Percentiles rank a stretch among this genome's conserved stretches.
phyloP scores from a whole-genome alignment of 805 yeast genomes.

The Debaryomyces prosopidis region DNA sequence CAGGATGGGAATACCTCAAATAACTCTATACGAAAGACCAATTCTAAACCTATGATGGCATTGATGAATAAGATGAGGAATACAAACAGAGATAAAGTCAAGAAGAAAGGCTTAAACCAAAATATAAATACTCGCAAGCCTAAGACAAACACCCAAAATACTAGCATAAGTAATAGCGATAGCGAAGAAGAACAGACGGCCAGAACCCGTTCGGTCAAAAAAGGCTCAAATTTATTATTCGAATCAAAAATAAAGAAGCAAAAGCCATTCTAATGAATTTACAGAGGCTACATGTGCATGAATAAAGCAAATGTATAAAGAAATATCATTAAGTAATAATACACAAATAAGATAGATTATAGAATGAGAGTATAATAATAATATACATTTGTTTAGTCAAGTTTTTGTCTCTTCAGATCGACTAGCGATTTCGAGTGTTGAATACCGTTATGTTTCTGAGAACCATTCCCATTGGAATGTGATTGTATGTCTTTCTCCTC shows the following conservation, averaged over 20 bases:
- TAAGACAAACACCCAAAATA: no score
- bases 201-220: constrained; percentile 15
- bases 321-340: background rate
- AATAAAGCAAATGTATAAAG: background rate
- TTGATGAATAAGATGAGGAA: constrained; percentile 38
- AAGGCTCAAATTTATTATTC: constrained; percentile 13
- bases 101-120: constrained; percentile 11
- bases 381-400: no score
- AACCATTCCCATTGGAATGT: no score
- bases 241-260: constrained; percentile 10
- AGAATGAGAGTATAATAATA: background rate
- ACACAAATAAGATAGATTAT: background rate
- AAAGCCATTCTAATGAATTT: constrained; percentile 11
- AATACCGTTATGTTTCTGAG: no score
- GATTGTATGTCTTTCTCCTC: no score
- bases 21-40: constrained; percentile 6
- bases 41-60: constrained; percentile 38
- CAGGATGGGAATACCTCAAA: background rate
- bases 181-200: constrained; percentile 3
- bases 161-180: background rate
- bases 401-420: no score
- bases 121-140: background rate
- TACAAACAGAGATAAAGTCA: constrained; percentile 17
- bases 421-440: no score
- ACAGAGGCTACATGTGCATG: background rate